A percentile compares a stretch with the other conserved stretches of the same genome.
phyloP scores from a whole-genome alignment of 2,329 filamentous ascomycete genomes.

The Lachnum nothofagi region DNA sequence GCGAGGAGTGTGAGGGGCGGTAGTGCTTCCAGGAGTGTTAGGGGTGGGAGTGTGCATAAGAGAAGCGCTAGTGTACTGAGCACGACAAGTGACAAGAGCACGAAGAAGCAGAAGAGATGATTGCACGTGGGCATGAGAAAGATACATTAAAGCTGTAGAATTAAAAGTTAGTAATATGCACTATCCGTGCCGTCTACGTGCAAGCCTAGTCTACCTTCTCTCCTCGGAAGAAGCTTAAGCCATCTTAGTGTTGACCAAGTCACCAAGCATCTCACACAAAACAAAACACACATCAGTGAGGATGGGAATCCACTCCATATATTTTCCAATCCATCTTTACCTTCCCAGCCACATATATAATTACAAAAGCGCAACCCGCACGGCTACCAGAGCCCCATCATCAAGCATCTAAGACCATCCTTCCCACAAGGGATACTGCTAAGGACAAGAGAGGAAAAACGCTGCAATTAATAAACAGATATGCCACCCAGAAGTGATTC shows the following conservation, averaged over 20 bases:
- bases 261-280: not conserved
- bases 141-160: not conserved
- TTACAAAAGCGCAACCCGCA: not conserved
- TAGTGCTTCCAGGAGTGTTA: slow-evolving; percentile 54
- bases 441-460: slow-evolving; percentile 7
- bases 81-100: slow-evolving; percentile 56
- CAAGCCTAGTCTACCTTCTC: too few species aligned
- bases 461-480: not conserved
- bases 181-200: not conserved
- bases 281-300: not conserved
- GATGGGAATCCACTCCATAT: not conserved
- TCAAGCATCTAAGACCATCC: not conserved
- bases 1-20: slow-evolving; percentile 58
- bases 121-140: too few species aligned
- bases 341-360: not conserved
- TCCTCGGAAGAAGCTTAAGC: too few species aligned
- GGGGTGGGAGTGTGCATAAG: slow-evolving; percentile 65
- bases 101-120: slow-evolving; percentile 42
- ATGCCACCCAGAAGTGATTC: not conserved
- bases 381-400: slow-evolving; percentile 3
- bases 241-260: too few species aligned
- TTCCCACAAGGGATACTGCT: slow-evolving; percentile 1
- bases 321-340: not conserved
- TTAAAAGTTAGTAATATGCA: not conserved
- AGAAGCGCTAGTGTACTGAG: slow-evolving; percentile 80